Conservation (phyloP, 352 stramenopile species). For the Pythium insidiosum region DNA sequence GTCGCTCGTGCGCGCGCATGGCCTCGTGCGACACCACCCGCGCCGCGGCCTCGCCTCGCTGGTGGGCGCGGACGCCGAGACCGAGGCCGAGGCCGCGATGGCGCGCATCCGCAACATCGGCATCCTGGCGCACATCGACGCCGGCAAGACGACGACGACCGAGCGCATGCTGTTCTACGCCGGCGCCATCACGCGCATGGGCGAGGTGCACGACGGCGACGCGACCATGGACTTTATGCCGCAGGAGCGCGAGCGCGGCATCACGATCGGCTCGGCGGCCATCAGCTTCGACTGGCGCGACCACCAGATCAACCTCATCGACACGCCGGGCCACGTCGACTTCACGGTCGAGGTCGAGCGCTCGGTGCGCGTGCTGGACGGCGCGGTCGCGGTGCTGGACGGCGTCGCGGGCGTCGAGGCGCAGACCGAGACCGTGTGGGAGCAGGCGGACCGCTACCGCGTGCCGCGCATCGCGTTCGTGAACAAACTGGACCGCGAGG, state of each 20-base stretch:
- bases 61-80: neutral
- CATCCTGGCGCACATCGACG: constrained; percentile 99
- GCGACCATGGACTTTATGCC: constrained; percentile 80
- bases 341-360: constrained; percentile 99
- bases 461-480: constrained; percentile 94
- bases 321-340: constrained; percentile 97
- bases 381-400: constrained; percentile 95
- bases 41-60: too few species aligned
- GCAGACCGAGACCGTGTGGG: constrained; percentile 83
- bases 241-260: constrained; percentile 96
- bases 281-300: constrained; percentile 94
- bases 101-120: constrained; percentile 93
- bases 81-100: constrained; percentile 11
- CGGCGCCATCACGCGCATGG: constrained; percentile 60
- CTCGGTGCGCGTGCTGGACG: constrained; percentile 95
- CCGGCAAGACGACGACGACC: constrained; percentile 98
- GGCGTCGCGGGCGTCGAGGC: constrained; percentile 95
- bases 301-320: constrained; percentile 96
- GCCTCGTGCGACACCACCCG: too few species aligned
- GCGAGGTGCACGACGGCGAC: constrained; percentile 71
- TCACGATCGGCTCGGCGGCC: constrained; percentile 96
- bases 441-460: constrained; percentile 65
- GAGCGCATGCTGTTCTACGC: constrained; percentile 99
- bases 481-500: constrained; percentile 96
- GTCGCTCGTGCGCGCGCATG: too few species aligned